Percentiles rank a stretch among this genome's conserved stretches.
Conservation (phyloP, 2,329 filamentous ascomycete genomes). For the Neofusicoccum umdonicola region DNA sequence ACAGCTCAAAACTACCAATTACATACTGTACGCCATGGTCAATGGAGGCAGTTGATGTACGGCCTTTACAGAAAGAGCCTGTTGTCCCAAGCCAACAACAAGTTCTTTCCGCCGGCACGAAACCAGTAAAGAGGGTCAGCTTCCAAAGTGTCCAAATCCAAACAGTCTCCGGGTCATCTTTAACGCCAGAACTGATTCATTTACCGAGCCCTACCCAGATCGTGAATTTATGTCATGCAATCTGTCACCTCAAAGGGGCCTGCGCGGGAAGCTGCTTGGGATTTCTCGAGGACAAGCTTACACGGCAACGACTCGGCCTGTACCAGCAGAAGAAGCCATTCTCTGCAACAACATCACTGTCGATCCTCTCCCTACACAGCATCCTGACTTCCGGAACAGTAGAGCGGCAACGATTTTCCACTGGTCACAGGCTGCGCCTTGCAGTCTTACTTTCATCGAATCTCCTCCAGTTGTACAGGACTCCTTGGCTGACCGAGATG, state of each 20-base stretch:
- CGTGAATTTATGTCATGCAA: neutral
- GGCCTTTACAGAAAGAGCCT: neutral
- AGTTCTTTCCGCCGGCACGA: neutral
- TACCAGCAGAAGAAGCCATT: neutral
- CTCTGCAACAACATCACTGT: neutral
- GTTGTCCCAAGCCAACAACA: no score
- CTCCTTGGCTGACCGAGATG: constrained; percentile 25
- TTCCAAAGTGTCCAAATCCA: neutral
- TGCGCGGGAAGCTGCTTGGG: neutral
- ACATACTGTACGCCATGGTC: neutral
- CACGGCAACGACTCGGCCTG: neutral
- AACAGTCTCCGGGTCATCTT: neutral
- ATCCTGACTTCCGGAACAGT: neutral
- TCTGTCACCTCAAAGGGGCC: neutral
- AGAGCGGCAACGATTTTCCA: neutral
- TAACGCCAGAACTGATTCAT: neutral
- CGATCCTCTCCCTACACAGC: neutral
- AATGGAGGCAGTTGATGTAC: neutral
- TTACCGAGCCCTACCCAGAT: neutral
- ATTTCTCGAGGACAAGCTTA: neutral
- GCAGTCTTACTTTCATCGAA: constrained; percentile 25
- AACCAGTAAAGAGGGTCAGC: neutral
- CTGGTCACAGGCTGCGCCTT: constrained; percentile 20
- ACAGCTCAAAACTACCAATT: neutral
- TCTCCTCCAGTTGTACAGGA: constrained; percentile 27